Evolutionary conservation across 2,329 filamentous ascomycete species (phyloP).

Genomic region (Zymoseptoria brevis): DNA sequence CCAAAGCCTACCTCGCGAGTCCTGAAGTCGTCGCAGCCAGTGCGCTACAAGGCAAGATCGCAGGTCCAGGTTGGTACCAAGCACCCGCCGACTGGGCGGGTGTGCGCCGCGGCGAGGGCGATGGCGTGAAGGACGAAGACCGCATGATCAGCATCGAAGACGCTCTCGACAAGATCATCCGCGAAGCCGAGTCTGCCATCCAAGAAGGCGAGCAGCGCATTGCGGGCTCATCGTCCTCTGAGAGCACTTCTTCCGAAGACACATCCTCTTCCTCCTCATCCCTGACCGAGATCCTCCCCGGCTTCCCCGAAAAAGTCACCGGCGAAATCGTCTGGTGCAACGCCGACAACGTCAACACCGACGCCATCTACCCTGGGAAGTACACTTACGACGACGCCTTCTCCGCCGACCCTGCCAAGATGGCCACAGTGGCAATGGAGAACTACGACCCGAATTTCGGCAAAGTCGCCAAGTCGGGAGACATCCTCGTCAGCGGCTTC

Average conservation of each 20-base stretch:
- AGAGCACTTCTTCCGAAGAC: slow-evolving; percentile 25
- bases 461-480: slow-evolving; percentile 54
- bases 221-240: slow-evolving; percentile 20
- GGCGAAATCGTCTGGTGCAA: slow-evolving; percentile 89
- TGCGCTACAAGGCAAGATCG: slow-evolving; percentile 64
- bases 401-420: slow-evolving; percentile 60
- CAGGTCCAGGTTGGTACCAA: slow-evolving; percentile 71
- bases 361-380: slow-evolving; percentile 85
- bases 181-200: slow-evolving; percentile 58
- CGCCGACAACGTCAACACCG: slow-evolving; percentile 81
- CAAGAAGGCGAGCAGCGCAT: slow-evolving; percentile 45
- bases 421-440: slow-evolving; percentile 87
- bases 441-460: slow-evolving; percentile 79
- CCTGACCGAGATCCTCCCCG: slow-evolving; percentile 66
- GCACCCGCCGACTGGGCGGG: slow-evolving; percentile 60
- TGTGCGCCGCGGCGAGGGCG: slow-evolving; percentile 64
- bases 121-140: slow-evolving; percentile 55
- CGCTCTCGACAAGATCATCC: slow-evolving; percentile 63
- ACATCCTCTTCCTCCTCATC: slow-evolving; percentile 20
- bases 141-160: slow-evolving; percentile 60
- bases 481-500: slow-evolving; percentile 78
- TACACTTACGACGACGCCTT: slow-evolving; percentile 89
- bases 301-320: slow-evolving; percentile 73
- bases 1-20: slow-evolving; percentile 77
- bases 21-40: slow-evolving; percentile 90